Percentiles rank a stretch among this genome's conserved stretches.
Evolutionary conservation across 805 yeast genomes (phyloP).

Genomic region (Wickerhamiella azymoides): DNA sequence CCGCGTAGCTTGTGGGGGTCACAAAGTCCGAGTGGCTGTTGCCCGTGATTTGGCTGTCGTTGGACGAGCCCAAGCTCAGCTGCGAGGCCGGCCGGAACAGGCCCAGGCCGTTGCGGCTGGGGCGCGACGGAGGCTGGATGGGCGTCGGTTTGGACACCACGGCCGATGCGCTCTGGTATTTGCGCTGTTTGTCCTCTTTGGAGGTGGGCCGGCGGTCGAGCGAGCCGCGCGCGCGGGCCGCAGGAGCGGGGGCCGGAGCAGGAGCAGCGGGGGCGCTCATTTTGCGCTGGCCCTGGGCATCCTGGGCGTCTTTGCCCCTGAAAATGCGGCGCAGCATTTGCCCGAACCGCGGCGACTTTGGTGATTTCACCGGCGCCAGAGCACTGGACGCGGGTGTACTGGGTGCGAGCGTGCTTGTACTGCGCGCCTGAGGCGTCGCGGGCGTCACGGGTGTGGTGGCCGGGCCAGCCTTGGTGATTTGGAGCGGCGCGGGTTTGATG

Average conservation of each 20-base stretch:
- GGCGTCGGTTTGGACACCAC: neutral
- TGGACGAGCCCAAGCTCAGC: constrained; percentile 1
- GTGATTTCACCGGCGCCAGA: neutral
- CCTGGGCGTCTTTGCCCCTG: neutral
- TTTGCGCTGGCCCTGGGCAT: no score
- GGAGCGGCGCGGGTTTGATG: no score
- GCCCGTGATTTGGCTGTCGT: neutral
- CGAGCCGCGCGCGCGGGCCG: neutral
- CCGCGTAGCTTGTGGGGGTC: neutral
- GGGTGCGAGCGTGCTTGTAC: neutral
- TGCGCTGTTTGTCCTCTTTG: neutral
- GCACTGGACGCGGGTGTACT: neutral
- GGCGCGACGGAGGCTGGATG: neutral
- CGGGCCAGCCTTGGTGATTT: no score
- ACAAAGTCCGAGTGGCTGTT: neutral
- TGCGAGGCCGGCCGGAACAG: constrained; percentile 1
- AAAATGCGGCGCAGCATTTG: neutral
- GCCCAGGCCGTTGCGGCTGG: constrained; percentile 1
- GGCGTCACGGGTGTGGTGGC: no score
- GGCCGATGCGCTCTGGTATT: constrained; percentile 1
- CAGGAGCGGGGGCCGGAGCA: no score
- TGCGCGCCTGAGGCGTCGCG: neutral
- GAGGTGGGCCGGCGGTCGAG: neutral
- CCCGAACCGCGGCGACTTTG: neutral
- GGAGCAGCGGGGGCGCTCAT: no score